Conservation (phyloP, 202 grass and related monocot genomes). For the Setaria viridis region DNA sequence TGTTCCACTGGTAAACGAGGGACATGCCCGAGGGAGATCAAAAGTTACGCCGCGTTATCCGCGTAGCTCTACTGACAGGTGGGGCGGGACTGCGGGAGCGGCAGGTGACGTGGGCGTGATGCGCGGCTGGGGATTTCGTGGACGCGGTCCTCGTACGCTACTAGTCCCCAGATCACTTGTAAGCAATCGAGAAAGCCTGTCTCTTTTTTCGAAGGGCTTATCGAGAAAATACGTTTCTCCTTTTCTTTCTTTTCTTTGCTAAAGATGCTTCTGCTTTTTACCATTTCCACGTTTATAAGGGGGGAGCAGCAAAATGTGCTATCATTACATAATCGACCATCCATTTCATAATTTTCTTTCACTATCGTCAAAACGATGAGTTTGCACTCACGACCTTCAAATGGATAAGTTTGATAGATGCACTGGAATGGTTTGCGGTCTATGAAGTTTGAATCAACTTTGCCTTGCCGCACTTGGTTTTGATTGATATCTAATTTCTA, state of each 20-base stretch:
- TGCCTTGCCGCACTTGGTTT: neutral
- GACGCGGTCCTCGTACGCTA: slow-evolving; percentile 48
- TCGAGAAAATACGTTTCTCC: neutral
- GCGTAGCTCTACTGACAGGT: neutral
- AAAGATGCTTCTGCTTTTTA: neutral
- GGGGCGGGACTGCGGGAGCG: neutral
- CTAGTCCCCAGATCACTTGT: neutral
- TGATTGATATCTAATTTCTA: neutral
- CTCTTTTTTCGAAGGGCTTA: neutral
- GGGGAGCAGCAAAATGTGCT: neutral
- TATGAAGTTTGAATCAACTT: neutral
- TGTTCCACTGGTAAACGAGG: slow-evolving; percentile 47
- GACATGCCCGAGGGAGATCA: slow-evolving; percentile 3
- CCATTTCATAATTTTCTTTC: neutral
- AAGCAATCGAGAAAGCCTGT: neutral
- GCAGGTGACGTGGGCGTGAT: slow-evolving; percentile 42
- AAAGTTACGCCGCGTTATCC: neutral
- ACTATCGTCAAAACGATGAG: neutral
- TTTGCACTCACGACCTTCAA: neutral
- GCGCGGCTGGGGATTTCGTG: slow-evolving; percentile 14
- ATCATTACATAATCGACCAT: neutral
- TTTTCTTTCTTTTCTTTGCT: neutral
- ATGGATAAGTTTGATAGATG: neutral
- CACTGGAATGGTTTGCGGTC: neutral
- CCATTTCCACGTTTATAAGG: neutral